Evolutionary conservation across 2,329 filamentous ascomycete genomes (phyloP), one percentile per base, ranked within the genome.

Genomic region (Ilyonectria mors-panacis): DNA sequence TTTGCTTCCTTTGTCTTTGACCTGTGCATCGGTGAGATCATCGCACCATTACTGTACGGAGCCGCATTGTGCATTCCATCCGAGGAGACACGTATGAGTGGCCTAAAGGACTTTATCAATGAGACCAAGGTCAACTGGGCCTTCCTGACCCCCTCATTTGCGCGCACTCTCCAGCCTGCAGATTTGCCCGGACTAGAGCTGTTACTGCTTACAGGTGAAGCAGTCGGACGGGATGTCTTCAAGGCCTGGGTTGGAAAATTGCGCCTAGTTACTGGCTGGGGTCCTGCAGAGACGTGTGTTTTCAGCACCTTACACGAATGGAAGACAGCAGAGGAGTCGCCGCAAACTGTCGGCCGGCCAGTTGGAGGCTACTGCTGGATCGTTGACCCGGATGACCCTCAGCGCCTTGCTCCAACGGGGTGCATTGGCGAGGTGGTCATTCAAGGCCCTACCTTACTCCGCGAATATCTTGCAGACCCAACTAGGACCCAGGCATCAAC

Each of bases 401-500:
- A 73, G 17, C 39, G 13, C 1, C 66, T 74, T n/a, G 60, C 42
- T 1, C 72, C 72, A 1, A 61, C 71, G 0, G 72, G 72, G 0
- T 74, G 66, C 19, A 64, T 63, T 4, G 72, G 72, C 1, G 72
- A 74, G 17, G 19, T 74, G 0, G 70, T 73, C 13, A 74, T 74
- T 3, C 65, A 71, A 1, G 72, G 72, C 1, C 72, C 74, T 1
- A 71, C 73, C 4, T 61, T 79, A 3, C 71, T 69, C 0, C 57
- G 63, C 1, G 75, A 75, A 6, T 80, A 72, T 39, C 54, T 76
- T 6, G 60, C 57, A 12, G 65, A 74, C 17, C 55, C 64, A 6
- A 58, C 51, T 7, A 72, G 67, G 51, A 78, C 74, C 17, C 70
- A n/a, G 59, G 73, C 51, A 60, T 71, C 28, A 73, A 83, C 75